phyloP scores from a whole-genome alignment of 108 stramenopile species.

The Cyclotella cryptica region DNA sequence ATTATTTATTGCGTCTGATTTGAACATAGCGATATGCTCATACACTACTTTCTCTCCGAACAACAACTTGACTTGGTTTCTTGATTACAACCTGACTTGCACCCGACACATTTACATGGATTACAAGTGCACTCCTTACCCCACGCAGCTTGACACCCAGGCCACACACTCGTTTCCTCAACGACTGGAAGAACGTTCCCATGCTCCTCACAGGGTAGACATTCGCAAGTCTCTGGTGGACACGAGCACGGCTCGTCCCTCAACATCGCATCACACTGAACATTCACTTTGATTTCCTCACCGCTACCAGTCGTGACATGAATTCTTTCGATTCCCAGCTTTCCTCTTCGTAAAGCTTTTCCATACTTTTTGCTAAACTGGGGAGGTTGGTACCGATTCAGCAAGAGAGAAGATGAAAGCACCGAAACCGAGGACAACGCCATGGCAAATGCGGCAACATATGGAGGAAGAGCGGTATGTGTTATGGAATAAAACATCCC shows the following conservation, averaged over 20 bases:
- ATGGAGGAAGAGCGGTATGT: constrained; percentile 68
- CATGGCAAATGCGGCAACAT: constrained; percentile 84
- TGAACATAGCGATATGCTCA: too few species aligned
- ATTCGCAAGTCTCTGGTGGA: constrained; percentile 54
- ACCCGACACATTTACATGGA: constrained; percentile 48
- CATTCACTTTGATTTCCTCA: constrained; percentile 27
- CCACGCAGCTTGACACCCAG: constrained; percentile 33
- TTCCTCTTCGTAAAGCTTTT: constrained; percentile 43
- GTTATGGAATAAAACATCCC: constrained; percentile 82
- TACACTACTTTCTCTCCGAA: background rate
- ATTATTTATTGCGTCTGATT: too few species aligned
- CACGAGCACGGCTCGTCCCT: constrained; percentile 49
- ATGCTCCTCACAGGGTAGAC: constrained; percentile 50
- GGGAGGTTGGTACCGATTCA: constrained; percentile 60
- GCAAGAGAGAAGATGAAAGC: constrained; percentile 52
- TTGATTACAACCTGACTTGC: constrained; percentile 21
- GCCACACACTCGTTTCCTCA: background rate
- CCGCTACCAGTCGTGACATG: constrained; percentile 18
- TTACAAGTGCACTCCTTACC: constrained; percentile 37
- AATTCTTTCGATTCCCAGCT: constrained; percentile 56
- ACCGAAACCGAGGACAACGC: constrained; percentile 76
- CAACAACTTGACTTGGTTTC: background rate
- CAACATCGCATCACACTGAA: constrained; percentile 48
- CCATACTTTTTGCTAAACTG: constrained; percentile 55
- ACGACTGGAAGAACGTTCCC: constrained; percentile 31